Evolutionary conservation across 2,329 filamentous ascomycete genomes (phyloP).

Genomic region (Exophiala spinifera): DNA sequence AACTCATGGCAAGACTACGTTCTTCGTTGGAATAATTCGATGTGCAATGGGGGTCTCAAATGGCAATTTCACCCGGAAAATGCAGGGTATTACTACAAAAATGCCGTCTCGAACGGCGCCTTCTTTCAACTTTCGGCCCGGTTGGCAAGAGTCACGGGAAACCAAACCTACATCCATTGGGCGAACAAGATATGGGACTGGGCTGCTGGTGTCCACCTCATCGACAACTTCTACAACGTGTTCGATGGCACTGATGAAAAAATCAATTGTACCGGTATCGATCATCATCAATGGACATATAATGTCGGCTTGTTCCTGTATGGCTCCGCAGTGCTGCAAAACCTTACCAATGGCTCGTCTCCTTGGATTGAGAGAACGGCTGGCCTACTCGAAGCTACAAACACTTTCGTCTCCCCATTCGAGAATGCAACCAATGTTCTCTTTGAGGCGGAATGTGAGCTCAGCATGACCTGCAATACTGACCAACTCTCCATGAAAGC

Average conservation of each 20-base stretch:
- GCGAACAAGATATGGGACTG: conserved; percentile 64
- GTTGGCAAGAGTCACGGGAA: conserved; percentile 63
- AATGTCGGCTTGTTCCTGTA: conserved; percentile 61
- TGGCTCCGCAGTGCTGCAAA: conserved; percentile 36
- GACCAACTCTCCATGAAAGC: conserved; percentile 75
- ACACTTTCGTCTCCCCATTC: conserved; percentile 48
- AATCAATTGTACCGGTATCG: conserved; percentile 59
- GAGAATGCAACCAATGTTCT: conserved; percentile 53
- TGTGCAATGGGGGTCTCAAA: conserved; percentile 68
- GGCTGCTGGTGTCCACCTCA: conserved; percentile 53
- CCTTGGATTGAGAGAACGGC: conserved; percentile 54
- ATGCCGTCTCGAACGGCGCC: conserved; percentile 68
- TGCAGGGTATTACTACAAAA: conserved; percentile 75
- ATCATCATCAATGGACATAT: conserved; percentile 65
- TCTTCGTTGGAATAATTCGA: conserved; percentile 63
- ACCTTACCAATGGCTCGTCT: conserved; percentile 58
- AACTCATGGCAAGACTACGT: conserved; percentile 72
- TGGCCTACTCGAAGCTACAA: conserved; percentile 52
- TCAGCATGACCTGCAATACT: conserved; percentile 57
- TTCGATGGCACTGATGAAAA: conserved; percentile 59
- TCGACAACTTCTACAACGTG: conserved; percentile 61
- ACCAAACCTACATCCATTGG: conserved; percentile 62
- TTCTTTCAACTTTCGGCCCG: conserved; percentile 79
- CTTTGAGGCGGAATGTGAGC: conserved; percentile 66
- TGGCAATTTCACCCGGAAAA: conserved; percentile 82